Conservation (phyloP, 2,329 filamentous ascomycete genomes). For the Blastomyces parvus region DNA sequence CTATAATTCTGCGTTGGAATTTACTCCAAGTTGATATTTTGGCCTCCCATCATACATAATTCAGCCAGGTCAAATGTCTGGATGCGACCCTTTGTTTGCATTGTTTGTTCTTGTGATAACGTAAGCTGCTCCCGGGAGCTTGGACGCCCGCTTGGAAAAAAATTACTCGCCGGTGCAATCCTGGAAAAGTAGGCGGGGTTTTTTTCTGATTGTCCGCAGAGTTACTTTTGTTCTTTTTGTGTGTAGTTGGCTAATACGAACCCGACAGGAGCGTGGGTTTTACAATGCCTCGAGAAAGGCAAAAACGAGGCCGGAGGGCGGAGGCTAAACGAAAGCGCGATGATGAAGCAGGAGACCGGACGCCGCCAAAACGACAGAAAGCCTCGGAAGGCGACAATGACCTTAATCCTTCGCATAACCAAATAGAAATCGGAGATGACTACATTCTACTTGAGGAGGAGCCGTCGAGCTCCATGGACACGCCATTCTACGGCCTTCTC, state of each 20-base stretch:
- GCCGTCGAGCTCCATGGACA: slow-evolving; percentile 38
- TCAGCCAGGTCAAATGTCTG: not conserved
- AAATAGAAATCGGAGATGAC: slow-evolving; percentile 25
- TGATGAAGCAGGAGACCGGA: slow-evolving; percentile 28
- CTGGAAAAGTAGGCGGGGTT: not conserved
- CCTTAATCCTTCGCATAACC: slow-evolving; percentile 16
- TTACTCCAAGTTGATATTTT: not conserved
- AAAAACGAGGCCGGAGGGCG: slow-evolving; percentile 39
- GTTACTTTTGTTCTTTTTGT: not conserved
- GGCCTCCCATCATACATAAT: too few relatives aligned
- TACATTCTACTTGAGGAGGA: slow-evolving; percentile 30
- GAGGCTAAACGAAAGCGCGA: slow-evolving; percentile 33
- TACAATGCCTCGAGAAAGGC: slow-evolving; percentile 39
- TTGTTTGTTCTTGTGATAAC: not conserved
- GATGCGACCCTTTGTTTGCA: not conserved
- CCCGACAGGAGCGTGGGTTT: not conserved
- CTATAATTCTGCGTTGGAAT: not conserved
- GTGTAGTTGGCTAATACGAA: not conserved
- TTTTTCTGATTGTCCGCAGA: not conserved
- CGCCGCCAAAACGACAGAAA: slow-evolving; percentile 33
- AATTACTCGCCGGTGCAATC: not conserved
- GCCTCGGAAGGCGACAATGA: slow-evolving; percentile 12
- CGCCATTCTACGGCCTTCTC: slow-evolving; percentile 85
- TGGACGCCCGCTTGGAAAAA: slow-evolving; percentile 28
- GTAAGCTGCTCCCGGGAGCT: slow-evolving; percentile 20